phyloP scores from a whole-genome alignment of 2,329 filamentous ascomycete genomes.

The Rhinocladiella mackenziei region DNA sequence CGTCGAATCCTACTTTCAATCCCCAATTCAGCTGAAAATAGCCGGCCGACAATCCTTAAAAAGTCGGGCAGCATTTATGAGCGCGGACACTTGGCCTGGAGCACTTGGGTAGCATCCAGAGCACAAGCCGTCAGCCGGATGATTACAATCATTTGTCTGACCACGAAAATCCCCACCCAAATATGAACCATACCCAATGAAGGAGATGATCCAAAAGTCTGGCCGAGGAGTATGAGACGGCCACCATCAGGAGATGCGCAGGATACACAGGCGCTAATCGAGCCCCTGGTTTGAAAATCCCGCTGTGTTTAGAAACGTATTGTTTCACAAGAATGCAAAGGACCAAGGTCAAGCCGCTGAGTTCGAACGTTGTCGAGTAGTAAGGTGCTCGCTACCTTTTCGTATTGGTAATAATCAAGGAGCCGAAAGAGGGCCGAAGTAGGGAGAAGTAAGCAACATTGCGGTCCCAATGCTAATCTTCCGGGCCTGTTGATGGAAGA shows the following conservation, averaged over 20 bases:
- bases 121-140: constrained; percentile 51
- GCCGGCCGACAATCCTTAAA: constrained; percentile 42
- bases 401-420: constrained; percentile 36
- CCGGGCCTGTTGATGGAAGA: constrained; percentile 38
- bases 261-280: constrained; percentile 49
- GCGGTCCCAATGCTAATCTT: constrained; percentile 39
- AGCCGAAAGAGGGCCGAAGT: constrained; percentile 28
- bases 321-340: constrained; percentile 36
- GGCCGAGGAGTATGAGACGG: constrained; percentile 51
- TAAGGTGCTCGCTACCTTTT: constrained; percentile 35
- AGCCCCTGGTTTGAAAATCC: constrained; percentile 55
- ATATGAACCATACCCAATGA: constrained; percentile 48
- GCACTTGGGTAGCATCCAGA: constrained; percentile 54
- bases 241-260: constrained; percentile 46
- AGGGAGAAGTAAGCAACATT: constrained; percentile 33
- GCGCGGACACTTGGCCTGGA: constrained; percentile 50
- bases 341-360: constrained; percentile 28
- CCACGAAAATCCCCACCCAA: constrained; percentile 51
- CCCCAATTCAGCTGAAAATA: constrained; percentile 54
- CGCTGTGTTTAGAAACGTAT: constrained; percentile 46
- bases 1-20: constrained; percentile 39
- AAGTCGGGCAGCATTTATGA: constrained; percentile 49
- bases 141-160: constrained; percentile 28
- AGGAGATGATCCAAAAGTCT: constrained; percentile 48
- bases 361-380: constrained; percentile 35